Conservation (phyloP, 345 rosid species). For the Tarenaya hassleriana region DNA sequence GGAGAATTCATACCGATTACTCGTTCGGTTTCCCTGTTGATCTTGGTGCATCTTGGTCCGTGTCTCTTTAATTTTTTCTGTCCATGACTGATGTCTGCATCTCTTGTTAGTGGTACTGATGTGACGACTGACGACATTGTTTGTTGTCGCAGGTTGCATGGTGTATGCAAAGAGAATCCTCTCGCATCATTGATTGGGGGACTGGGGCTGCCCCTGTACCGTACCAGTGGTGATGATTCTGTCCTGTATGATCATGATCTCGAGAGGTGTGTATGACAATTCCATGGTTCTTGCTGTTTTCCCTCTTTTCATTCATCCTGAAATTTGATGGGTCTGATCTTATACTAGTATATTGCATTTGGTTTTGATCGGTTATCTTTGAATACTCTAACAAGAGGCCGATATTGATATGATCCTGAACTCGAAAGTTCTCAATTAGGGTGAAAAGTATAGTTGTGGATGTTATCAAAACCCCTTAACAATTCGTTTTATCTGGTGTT, state of each 20-base stretch:
- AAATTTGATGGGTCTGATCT: background rate
- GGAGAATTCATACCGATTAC: conserved; percentile 76
- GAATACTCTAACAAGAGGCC: too few relatives aligned
- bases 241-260: conserved; percentile 95
- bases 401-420: too few relatives aligned
- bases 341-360: too few relatives aligned
- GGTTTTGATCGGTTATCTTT: too few relatives aligned
- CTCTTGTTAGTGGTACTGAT: background rate
- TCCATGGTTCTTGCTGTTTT: background rate
- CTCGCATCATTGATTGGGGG: conserved; percentile 85
- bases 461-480: too few relatives aligned
- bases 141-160: conserved; percentile 74
- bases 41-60: conserved; percentile 90
- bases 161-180: conserved; percentile 93
- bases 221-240: conserved; percentile 94
- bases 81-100: conserved; percentile 9
- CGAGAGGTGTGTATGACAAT: conserved; percentile 54
- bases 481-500: too few relatives aligned
- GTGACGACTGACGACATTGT: background rate
- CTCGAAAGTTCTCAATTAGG: too few relatives aligned
- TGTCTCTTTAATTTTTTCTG: background rate
- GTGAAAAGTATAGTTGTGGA: too few relatives aligned
- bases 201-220: conserved; percentile 80
- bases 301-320: background rate
- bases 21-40: conserved; percentile 93